Evolutionary conservation across 2,329 filamentous ascomycete species (phyloP), one percentile per base, ranked within the genome.

Genomic region (Drechslera avenae): DNA sequence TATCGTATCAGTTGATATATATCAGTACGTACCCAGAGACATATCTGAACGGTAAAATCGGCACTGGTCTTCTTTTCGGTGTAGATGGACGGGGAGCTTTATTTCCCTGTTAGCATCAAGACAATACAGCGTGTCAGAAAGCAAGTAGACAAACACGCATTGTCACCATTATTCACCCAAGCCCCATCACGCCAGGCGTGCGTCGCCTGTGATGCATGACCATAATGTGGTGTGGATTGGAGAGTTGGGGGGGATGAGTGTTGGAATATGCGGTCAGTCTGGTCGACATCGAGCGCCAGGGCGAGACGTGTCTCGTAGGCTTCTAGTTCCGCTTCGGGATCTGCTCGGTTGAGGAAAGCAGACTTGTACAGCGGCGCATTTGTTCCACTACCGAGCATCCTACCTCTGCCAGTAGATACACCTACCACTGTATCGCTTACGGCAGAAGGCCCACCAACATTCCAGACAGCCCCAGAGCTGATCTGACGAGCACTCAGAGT

Each of bases 251-350:
- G 32, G 5, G 33, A 41, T 28, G 68, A 62, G 39, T 69, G 59
- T 31, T 67, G 80, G 23, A 96, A 78, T 12, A 96, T 77, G 54
- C 84, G 84, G 19, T 82, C 79, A 23, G 83, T 79, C 37, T 84
- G 85, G 67, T 96, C 86, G 53, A 97, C 81, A n/a, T 89, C 83
- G 43, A 97, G 79, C 2, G 94, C 94, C 13, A 87, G 78, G 7
- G 92, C 91, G 47, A 99, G 75, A 21, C 91, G 85, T 33, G 83
- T 82, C 63, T 89, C 84, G 66, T 96, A 89, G 44, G 83, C 85
- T 49, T 87, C 83, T 10, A 81, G 75, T 33, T 90, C 84, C 31
- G 89, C 84, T 31, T 83, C 80, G 1, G 78, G 73, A 30, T 78
- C 78, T 17, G 71, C 67, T 44, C 73, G 75, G 32, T 79, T 75